Evolutionary conservation across 1,139 yeast species (phyloP), one percentile per base, ranked within the genome.

Genomic region (Protomyces inouyei): DNA sequence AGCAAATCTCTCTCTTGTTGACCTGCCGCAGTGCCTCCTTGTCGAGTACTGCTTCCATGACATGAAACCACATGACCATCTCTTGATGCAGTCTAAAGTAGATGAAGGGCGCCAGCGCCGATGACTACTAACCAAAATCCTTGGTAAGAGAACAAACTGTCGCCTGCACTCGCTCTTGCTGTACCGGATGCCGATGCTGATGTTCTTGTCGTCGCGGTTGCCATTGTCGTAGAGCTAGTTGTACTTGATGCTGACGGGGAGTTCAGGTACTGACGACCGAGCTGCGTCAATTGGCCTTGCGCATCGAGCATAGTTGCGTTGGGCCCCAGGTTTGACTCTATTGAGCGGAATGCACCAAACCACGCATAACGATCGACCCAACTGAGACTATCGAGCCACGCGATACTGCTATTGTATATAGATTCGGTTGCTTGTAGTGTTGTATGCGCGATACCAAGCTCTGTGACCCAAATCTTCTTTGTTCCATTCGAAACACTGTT

Each of bases 351-450:
- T 3, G 28, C 14, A 2, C 60, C 60, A n/a, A 56, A 56, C 60
- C 60, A 56, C 18, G 60, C 32, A 32, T 56, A 56, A 16, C 54
- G 28, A 25, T 45, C 60, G 10, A 56, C 60, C 38, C 45, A 56
- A 14, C 25, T 9, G 12, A 35, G 28, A 8, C 36, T 28, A 21
- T 56, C 60, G 25, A 56, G 43, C 45, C 43, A 56, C 9, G 32
- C 16, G 3, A 56, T 32, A 14, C 40, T 48, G 23, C 14, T n/a
- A 3, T 56, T 18, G 25, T 21, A 18, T 46, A 56, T 46, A 3
- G 43, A 16, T 16, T 28, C 36, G 25, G 54, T 48, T 9, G 32
- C 37, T 12, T 38, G 36, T 18, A 23, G 12, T 6, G 35, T 28
- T 5, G 54, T 18, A 36, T 56, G 32, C n/a, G 53, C 38, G n/a